Evolutionary conservation across 2,329 filamentous ascomycete species (phyloP), one percentile per base, ranked within the genome.

Genomic region (Talaromyces verruculosus): DNA sequence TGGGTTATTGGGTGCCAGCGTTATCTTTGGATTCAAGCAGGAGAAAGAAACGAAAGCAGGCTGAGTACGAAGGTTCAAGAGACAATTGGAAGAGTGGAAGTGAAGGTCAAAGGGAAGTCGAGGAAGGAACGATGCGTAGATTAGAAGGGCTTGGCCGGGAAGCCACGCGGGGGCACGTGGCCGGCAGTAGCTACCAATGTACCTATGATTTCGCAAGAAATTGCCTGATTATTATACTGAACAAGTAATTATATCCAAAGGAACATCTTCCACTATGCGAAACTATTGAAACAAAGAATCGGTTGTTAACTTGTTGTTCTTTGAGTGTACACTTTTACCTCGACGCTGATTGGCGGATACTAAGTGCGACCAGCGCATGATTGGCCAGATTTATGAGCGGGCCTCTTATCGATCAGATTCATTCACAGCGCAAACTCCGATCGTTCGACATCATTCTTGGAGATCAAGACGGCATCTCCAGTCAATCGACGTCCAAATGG

Each of bases 81-180:
- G 53, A 57, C 5, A 7, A 55, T 25, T 39, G 33, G 25, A 33
- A 22, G n/a, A 17, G 4, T 10, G 30, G 28, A 55, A 13, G 30
- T 13, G 3, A 19, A 55, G 28, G 15, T 25, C 25, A 13, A 25
- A 25, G 25, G 25, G 3, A 25, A 37, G 17, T 57, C 10, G 33
- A 57, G 33, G 33, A 57, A 55, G 28, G 17, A 55, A 33, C 17
- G 7, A 33, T 55, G 2, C 41, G 41, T 15, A 30, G 25, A 43
- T 22, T 22, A 35, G 55, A 22, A 25, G 15, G 35, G 30, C 28
- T 64, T 41, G 62, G 49, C 63, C 35, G 47, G 63, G 57, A 65
- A 61, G 63, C 63, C 51, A 33, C 39, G 39, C 33, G 43, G 60
- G 25, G 62, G 62, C 62, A 64, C 62, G 62, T 64, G 62, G 51